Base-by-base conservation (phyloP, 768 basidiomycete species). In the Agrocybe pediades region DNA sequence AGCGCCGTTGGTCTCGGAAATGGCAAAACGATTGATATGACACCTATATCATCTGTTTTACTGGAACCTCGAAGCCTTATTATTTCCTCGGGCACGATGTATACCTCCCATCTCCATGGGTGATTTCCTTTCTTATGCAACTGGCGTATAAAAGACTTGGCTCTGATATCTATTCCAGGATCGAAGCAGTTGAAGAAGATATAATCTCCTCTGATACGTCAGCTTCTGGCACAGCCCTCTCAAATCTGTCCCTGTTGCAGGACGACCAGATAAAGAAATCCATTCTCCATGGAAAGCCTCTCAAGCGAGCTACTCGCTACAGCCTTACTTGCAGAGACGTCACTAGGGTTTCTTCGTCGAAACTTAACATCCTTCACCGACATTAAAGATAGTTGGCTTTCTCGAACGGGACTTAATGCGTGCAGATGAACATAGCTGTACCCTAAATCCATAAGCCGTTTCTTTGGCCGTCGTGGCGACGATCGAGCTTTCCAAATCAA, bases 241-340 rank as follows among this genome's bases (percentile, higher is more conserved):
- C 80, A 25, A 96, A 95, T 65, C 78, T 75, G 68, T 67, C 71
- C 24, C 65, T 77, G 56, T 65, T 95, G 30, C 71, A 65, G 20
- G 77, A 73, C 27, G 62, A 76, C 46, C 65, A 66, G 27, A 67
- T 71, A 27, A 65, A 70, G 47, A 68, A 70, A 39, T 69, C 71
- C 9, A 66, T 87, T 45, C 46, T 62, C 36, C 65, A 71, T 15
- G 86, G 85, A n/a, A 82, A 81, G 7, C 65, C 67, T 24, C 68
- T 94, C 52, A 64, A 66, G 57, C 78, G 95, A 55, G 72, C 73
- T 16, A 77, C 77, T 33, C 73, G 95, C 65, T 84, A 90, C 49
- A 96, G 92, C 70, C 68, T 96, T 64, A 96, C 95, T 1, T 96
- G 90, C 66, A 79, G 94, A 48, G 89, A 90, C 63, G 88, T 95